These are phyloP conservation scores for Yamadazyma epiphylla DNA, from an alignment of 1,139 yeast species.

Conservation along the genomic window DNA sequence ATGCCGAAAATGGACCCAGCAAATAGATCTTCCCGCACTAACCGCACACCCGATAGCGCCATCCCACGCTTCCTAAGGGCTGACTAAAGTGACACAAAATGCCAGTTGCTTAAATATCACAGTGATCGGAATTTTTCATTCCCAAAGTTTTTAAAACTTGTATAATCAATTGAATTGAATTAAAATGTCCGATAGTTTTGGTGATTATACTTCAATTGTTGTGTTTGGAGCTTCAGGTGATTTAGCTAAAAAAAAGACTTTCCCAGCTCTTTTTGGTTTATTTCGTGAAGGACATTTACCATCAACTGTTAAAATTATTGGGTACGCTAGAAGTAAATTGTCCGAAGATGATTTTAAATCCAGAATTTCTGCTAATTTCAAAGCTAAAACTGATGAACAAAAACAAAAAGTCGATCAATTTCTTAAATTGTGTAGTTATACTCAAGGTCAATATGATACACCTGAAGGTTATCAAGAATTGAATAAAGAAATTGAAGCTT, in stretches of 20 bases:
- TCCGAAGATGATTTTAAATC: constrained; percentile 60
- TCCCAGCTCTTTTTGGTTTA: constrained; percentile 73
- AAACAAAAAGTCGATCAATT: constrained; percentile 56
- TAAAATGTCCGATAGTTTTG: constrained; percentile 33
- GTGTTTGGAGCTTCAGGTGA: constrained; percentile 98
- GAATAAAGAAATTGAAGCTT: constrained; percentile 49
- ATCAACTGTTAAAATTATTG: constrained; percentile 66
- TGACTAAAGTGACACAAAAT: too few species aligned
- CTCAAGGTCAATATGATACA: constrained; percentile 75
- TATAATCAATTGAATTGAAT: background rate
- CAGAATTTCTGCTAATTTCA: constrained; percentile 65
- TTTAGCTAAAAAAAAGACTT: constrained; percentile 93
- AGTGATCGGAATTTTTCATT: too few species aligned
- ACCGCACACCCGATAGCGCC: too few species aligned
- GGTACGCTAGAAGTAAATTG: constrained; percentile 86
- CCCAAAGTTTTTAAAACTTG: too few species aligned
- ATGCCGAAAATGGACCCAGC: too few species aligned
- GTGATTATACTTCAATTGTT: constrained; percentile 66
- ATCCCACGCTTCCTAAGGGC: too few species aligned
- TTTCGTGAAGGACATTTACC: constrained; percentile 79
- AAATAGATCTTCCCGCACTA: too few species aligned
- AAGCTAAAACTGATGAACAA: constrained; percentile 46
- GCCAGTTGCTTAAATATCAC: too few species aligned
- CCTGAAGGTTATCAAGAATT: constrained; percentile 68
- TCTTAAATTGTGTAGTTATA: constrained; percentile 60